Percentiles rank a stretch among this genome's conserved stretches.
phyloP scores from a whole-genome alignment of 2,329 filamentous ascomycete genomes.

The Colletotrichum echinochloae region DNA sequence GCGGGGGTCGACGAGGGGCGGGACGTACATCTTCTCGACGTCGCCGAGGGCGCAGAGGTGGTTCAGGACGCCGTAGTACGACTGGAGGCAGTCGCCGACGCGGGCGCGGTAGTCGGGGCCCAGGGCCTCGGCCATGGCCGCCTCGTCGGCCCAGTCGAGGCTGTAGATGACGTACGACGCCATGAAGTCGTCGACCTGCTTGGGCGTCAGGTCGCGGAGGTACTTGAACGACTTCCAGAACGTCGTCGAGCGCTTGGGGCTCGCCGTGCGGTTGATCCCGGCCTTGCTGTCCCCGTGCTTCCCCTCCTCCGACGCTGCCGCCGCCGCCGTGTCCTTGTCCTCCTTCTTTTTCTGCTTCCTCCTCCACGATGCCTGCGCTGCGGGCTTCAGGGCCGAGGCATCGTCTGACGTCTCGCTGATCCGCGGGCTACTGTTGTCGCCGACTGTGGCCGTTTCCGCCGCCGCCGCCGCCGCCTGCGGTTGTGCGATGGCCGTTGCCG shows the following conservation, averaged over 20 bases:
- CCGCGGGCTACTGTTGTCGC: conserved; percentile 7
- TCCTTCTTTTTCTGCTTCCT: conserved; percentile 1
- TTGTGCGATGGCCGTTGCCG: conserved; percentile 3
- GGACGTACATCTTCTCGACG: conserved; percentile 71
- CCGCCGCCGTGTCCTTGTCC: no score
- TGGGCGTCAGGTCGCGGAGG: conserved; percentile 59
- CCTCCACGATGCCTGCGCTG: conserved; percentile 13
- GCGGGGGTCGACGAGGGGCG: conserved; percentile 63
- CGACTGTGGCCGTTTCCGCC: background rate
- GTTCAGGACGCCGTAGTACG: conserved; percentile 67
- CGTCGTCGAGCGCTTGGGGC: conserved; percentile 61
- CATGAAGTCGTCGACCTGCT: conserved; percentile 67
- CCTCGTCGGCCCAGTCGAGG: conserved; percentile 65
- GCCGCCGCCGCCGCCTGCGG: background rate
- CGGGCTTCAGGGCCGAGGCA: conserved; percentile 27
- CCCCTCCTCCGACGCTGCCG: no score
- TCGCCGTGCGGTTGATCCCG: conserved; percentile 23
- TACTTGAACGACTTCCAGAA: conserved; percentile 64
- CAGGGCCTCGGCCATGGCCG: conserved; percentile 59
- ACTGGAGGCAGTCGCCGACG: conserved; percentile 62
- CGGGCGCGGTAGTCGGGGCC: conserved; percentile 62
- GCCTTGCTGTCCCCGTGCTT: background rate
- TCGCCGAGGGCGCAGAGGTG: conserved; percentile 66
- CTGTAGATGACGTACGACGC: conserved; percentile 68
- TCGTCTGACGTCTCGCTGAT: conserved; percentile 36